Base-by-base conservation (phyloP, 805 yeast species). In the Yarrowia keelungensis region DNA sequence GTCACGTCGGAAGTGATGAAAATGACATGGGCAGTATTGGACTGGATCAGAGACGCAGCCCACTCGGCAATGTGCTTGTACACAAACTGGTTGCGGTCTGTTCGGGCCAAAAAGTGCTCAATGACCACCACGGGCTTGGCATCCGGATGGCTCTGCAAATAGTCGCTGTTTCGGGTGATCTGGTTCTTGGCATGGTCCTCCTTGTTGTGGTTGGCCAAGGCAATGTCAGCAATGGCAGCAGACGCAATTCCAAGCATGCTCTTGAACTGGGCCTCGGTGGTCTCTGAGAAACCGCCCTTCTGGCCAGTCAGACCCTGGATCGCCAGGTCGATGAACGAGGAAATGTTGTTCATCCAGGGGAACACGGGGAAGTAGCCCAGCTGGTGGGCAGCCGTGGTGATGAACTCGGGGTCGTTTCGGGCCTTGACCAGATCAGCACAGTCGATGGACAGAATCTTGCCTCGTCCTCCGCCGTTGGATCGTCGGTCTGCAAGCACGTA, bases 241-340 rank as follows among this genome's bases (percentile, higher is more conserved):
- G 87, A 80, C 0, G 94, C 83, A 54, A 91, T 84, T 62, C 88
- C 84, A 61, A 93, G 82, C 86, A 93, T 92, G 73, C 88, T 88
- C 77, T 90, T 89, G 70, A 90, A 85, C 76, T 91, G 97, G 0
- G 89, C 79, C 73, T 93, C 97, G 71, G 88, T 88, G 1, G 91
- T 81, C 75, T 93, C 97, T 39, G 93, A 86, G 59, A 93, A 81
- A 1, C 97, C 97, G 3, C 97, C 89, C 75, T 92, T 93, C 76
- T 92, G 98, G 1, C 98, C 99, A 0, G 97, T 92, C 50, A 94
- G 77, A 69, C 98, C 94, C 75, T 92, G 97, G 19, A 90, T 89
- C 68, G 88, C 91, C 74, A 95, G 82, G 79, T 95, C 99, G 58
- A 91, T 80, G 70, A 92, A 87, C 69, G 87, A 86, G 0, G 97